Base-by-base conservation (phyloP, 2,329 filamentous ascomycete species). In the Diaporthe australafricana region DNA sequence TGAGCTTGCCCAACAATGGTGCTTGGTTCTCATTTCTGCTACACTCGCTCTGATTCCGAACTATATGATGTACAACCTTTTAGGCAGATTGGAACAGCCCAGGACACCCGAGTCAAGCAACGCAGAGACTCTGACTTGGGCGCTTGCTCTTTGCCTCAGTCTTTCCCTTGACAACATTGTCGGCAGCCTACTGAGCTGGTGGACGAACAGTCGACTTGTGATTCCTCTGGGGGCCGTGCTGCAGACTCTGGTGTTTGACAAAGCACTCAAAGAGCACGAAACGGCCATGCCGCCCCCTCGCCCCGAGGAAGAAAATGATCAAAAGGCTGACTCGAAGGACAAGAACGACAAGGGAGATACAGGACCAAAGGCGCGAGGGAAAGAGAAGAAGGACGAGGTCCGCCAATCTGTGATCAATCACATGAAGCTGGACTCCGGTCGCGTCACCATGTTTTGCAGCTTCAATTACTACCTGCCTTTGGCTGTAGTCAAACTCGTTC, bases 351-450 rank as follows among this genome's bases (percentile, higher is more conserved):
- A 69, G 27, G 68, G 70, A 22, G 67, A 55, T 30, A 52, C 56
- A 63, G 20, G 40, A 32, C 22, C 57, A 47, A 56, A 48, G 42
- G 22, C 45, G 38, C 70, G 75, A 52, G 32, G n/a, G n/a, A 72
- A 69, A 35, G 53, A 72, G 14, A 71, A 75, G 73, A 72, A 76
- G 62, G 66, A 74, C 27, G 78, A 80, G 42, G 75, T 78, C 14
- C 77, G 79, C 14, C 80, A 81, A 69, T 80, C 79, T 3, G 79
- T 81, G 27, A 78, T 81, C 55, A 81, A 81, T 71, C 80, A 81
- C 74, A 80, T 81, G 77, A 81, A 81, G 68, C 75, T 81, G 35
- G 80, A 82, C 70, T 73, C 72, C 20, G 79, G 78, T 75, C 79
- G 75, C 45, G 75, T 71, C 62, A 52, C 71, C 20, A 72, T 63